Conservation (phyloP, 169 alveolate genomes). For the Plasmodium fragile region DNA sequence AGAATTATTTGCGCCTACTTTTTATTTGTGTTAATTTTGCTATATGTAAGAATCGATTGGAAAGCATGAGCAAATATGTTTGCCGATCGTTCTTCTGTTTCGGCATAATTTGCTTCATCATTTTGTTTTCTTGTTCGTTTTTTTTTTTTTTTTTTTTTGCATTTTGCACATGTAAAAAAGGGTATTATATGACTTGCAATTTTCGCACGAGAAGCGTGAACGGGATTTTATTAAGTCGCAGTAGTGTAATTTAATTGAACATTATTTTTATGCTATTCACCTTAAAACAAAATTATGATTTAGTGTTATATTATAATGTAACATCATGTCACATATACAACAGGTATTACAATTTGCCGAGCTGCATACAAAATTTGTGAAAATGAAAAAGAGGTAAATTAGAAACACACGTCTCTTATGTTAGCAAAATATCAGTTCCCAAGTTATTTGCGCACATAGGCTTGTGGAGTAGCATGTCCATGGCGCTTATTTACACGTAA, state of each 20-base stretch:
- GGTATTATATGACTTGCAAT: neutral
- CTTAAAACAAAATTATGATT: neutral
- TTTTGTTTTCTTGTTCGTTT: neutral
- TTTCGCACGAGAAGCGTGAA: neutral
- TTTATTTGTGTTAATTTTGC: neutral
- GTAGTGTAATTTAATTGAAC: neutral
- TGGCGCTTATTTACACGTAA: neutral
- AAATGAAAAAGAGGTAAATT: neutral
- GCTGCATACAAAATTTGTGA: neutral
- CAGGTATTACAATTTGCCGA: neutral
- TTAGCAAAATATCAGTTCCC: neutral
- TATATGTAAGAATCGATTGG: neutral
- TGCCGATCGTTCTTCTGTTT: slow-evolving; percentile 1
- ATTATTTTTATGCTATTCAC: neutral
- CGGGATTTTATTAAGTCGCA: neutral
- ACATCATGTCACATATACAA: neutral
- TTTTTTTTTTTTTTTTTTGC: slow-evolving; percentile 1
- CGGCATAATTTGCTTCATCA: neutral
- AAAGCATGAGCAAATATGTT: neutral
- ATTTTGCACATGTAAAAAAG: neutral
- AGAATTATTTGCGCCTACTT: neutral
- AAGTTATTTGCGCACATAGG: neutral
- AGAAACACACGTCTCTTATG: neutral
- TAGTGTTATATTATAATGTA: neutral
- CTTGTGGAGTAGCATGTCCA: neutral